A percentile compares a stretch with the other conserved stretches of the same genome.
phyloP scores from a whole-genome alignment of 768 basidiomycete genomes.

The Kwoniella shandongensis region DNA sequence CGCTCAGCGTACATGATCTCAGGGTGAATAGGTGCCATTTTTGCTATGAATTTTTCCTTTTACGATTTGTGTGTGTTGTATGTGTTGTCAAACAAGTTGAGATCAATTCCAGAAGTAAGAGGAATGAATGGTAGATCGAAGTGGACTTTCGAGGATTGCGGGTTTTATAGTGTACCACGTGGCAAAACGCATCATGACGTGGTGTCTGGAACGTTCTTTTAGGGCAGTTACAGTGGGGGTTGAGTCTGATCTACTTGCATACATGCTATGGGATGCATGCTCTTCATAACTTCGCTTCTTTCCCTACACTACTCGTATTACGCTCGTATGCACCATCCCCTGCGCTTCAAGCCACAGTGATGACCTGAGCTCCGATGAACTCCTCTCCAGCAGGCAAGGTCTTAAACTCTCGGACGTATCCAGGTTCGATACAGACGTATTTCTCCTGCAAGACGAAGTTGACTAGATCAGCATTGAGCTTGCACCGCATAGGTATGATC shows the following conservation, averaged over 20 bases:
- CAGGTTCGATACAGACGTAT: constrained; percentile 91
- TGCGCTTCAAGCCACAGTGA: constrained; percentile 52
- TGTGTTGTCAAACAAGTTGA: not conserved
- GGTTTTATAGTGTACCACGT: too few relatives aligned
- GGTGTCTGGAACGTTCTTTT: too few relatives aligned
- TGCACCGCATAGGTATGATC: not conserved
- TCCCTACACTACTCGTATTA: not conserved
- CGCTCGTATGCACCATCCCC: not conserved
- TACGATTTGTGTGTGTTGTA: not conserved
- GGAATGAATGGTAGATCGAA: not conserved
- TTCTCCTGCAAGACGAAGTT: constrained; percentile 61
- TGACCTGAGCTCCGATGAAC: constrained; percentile 74
- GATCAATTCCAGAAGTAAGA: not conserved
- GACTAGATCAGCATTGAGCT: not conserved
- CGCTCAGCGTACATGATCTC: constrained; percentile 96
- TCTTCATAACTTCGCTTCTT: not conserved
- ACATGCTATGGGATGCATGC: not conserved
- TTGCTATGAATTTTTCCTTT: constrained; percentile 10
- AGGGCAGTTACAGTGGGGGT: not conserved
- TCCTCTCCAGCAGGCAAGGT: constrained; percentile 64
- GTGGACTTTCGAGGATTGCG: too few relatives aligned
- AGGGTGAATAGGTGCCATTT: constrained; percentile 61
- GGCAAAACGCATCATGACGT: too few relatives aligned
- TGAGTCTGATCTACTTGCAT: too few relatives aligned
- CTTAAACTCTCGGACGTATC: constrained; percentile 72